Evolutionary conservation across 1,139 yeast genomes (phyloP).

Genomic region (Hyphopichia burtonii): DNA sequence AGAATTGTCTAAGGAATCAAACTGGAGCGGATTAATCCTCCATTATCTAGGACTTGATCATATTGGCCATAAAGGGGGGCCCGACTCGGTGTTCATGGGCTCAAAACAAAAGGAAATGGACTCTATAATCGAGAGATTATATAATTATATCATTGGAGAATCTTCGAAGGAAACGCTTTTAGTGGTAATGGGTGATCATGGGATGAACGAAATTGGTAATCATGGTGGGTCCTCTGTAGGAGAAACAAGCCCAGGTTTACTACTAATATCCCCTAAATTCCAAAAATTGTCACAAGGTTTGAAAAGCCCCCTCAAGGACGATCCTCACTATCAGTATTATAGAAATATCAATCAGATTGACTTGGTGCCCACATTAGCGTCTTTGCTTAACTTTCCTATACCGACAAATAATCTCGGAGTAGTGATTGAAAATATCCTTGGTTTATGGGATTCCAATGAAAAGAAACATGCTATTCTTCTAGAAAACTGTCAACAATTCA

Average conservation of each 20-base stretch:
- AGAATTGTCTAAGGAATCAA: constrained; percentile 39
- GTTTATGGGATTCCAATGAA: constrained; percentile 40
- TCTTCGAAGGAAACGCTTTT: constrained; percentile 55
- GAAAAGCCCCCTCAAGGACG: constrained; percentile 35
- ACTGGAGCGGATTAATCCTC: constrained; percentile 84
- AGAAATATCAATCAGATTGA: constrained; percentile 72
- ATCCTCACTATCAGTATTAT: constrained; percentile 52
- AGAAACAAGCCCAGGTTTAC: constrained; percentile 84
- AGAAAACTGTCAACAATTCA: constrained; percentile 66
- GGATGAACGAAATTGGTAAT: constrained; percentile 91
- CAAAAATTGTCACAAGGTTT: constrained; percentile 17
- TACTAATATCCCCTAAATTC: constrained; percentile 65
- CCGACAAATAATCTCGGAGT: constrained; percentile 87
- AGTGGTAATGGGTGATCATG: constrained; percentile 89
- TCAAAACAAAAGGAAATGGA: constrained; percentile 88
- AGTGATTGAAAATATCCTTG: constrained; percentile 55
- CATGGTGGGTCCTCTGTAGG: constrained; percentile 95
- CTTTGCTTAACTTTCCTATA: constrained; percentile 73
- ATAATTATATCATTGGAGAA: constrained; percentile 29
- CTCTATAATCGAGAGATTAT: constrained; percentile 53
- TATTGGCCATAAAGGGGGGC: constrained; percentile 97
- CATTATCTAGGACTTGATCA: constrained; percentile 95
- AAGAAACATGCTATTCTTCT: constrained; percentile 42
- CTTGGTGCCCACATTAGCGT: constrained; percentile 79
- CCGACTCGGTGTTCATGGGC: constrained; percentile 75